A percentile compares a stretch with the other conserved stretches of the same genome.
These are phyloP conservation scores for Leishmania guyanensis DNA, from an alignment of 208 protist genomes.

Conservation along the genomic window DNA sequence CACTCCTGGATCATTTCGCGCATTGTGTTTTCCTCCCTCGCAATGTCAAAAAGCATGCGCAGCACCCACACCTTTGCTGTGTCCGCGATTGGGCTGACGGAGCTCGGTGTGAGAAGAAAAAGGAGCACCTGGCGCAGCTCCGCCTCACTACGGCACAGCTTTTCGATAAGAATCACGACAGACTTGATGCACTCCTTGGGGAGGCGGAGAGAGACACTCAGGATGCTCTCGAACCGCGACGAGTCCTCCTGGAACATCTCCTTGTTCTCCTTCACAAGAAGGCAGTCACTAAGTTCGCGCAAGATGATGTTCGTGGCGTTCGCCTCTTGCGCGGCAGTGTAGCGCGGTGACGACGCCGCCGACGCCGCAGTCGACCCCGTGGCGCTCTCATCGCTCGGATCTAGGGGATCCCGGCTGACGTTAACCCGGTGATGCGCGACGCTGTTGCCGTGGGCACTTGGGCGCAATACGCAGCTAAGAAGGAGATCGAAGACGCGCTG, in stretches of 20 bases:
- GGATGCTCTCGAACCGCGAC: conserved; percentile 57
- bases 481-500: conserved; percentile 71
- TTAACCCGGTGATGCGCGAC: not conserved
- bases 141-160: conserved; percentile 70
- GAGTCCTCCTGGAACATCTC: conserved; percentile 60
- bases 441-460: conserved; percentile 11
- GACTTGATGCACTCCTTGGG: conserved; percentile 76
- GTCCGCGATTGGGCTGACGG: conserved; percentile 36
- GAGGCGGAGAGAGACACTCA: conserved; percentile 53
- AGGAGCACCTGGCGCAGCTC: conserved; percentile 68
- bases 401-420: conserved; percentile 2
- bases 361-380: conserved; percentile 9
- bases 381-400: conserved; percentile 7
- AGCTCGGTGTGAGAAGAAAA: conserved; percentile 59
- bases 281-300: conserved; percentile 82
- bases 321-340: conserved; percentile 14
- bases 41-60: conserved; percentile 90
- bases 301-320: conserved; percentile 62
- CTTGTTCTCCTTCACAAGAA: conserved; percentile 68
- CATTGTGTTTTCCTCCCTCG: conserved; percentile 64
- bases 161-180: conserved; percentile 81
- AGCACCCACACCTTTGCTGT: conserved; percentile 75
- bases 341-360: not conserved
- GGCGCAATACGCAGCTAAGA: conserved; percentile 54
- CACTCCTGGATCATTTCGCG: conserved; percentile 64